Base-by-base conservation (phyloP, 768 basidiomycete species). In the Auriscalpium microsporum region DNA sequence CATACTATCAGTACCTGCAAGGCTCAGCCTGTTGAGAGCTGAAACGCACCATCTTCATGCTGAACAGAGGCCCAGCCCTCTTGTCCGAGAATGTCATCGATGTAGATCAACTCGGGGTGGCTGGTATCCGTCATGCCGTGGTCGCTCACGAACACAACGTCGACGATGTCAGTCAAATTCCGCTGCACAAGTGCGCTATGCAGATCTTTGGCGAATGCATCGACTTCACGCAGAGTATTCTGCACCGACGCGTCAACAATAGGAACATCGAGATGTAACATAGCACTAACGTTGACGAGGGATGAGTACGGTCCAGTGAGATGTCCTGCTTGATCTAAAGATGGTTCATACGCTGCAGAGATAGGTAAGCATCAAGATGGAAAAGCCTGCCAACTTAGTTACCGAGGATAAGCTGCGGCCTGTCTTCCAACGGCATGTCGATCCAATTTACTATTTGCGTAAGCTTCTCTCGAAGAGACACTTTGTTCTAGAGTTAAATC, bases 61-160 rank as follows among this genome's bases (percentile, higher is more conserved):
- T 81, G 78, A 45, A 92, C 84, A 14, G 69, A 70, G 6, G 70
- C 64, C 50, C 81, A 75, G 3, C 83, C 87, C 3, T 82, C 80
- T 38, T 76, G 69, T 2, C 86, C 88, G 37, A 91, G 72, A 55
- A 91, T 80, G 61, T 90, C 86, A 65, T 96, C 91, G 52, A 96
- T 75, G 68, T 86, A 90, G 36, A 94, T 71, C 48, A 80, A 76
- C 49, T 86, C 80, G 0, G 84, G 83, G 58, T 87, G 78, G 57
- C 82, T 83, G n/a, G 91, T 95, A 66, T 90, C 88, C 1, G 83
- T 86, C 89, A 92, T 94, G n/a, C 90, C 91, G 62, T 92, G 87
- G 65, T 91, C 90, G 58, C 86, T 87, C 59, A 96, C 92, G 62
- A 94, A 93, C 21, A 95, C 78, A 35, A 95, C 76, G 66, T 96